Conservation (phyloP, 352 stramenopile genomes). For the Achlya hypogyna region DNA sequence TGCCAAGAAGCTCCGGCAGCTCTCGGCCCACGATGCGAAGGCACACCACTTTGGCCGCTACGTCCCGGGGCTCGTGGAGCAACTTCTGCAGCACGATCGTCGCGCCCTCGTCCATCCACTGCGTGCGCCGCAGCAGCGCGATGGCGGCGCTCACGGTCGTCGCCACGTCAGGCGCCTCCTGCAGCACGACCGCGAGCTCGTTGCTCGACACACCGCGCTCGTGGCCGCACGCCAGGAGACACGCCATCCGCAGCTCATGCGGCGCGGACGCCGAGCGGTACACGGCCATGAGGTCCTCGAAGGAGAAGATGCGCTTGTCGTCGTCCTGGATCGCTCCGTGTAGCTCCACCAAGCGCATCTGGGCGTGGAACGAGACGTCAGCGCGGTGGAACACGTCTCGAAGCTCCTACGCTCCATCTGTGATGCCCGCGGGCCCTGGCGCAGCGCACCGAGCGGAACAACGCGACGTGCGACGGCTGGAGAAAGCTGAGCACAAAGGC, state of each 20-base stretch:
- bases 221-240: conserved; percentile 69
- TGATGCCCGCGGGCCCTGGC: not conserved
- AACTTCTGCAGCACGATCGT: conserved; percentile 70
- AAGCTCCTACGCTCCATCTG: conserved; percentile 38
- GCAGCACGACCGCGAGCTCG: not conserved
- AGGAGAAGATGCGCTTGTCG: conserved; percentile 1
- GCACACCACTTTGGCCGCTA: conserved; percentile 63
- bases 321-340: conserved; percentile 39
- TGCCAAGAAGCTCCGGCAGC: conserved; percentile 64
- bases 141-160: conserved; percentile 65
- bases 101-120: conserved; percentile 83
- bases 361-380: conserved; percentile 56
- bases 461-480: conserved; percentile 56
- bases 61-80: conserved; percentile 52
- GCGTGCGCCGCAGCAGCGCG: conserved; percentile 52
- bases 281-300: conserved; percentile 17
- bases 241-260: conserved; percentile 52
- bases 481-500: conserved; percentile 79
- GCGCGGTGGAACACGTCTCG: conserved; percentile 59
- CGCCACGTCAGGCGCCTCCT: conserved; percentile 36
- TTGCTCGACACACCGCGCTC: conserved; percentile 22
- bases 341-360: conserved; percentile 57
- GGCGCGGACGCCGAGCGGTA: conserved; percentile 18
- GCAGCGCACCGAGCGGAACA: conserved; percentile 49
- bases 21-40: conserved; percentile 77